Percentiles rank a stretch among this genome's conserved stretches.
phyloP scores from a whole-genome alignment of 1,139 yeast species.

The Suhomyces taliae region DNA sequence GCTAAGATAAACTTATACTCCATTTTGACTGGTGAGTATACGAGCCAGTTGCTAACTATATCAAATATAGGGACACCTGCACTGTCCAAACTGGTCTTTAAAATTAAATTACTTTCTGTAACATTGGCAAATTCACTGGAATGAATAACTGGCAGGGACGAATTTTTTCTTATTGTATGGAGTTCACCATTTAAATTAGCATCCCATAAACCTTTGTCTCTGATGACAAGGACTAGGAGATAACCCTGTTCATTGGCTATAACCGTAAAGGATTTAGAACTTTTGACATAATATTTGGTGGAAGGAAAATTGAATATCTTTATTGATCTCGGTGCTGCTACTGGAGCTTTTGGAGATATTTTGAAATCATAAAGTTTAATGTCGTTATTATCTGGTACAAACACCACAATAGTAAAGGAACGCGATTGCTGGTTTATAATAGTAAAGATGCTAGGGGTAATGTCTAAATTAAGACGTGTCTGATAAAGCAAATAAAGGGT shows the following conservation, averaged over 20 bases:
- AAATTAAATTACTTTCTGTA: constrained; percentile 22
- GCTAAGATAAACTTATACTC: constrained; percentile 36
- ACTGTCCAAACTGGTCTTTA: constrained; percentile 34
- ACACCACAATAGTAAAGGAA: background rate
- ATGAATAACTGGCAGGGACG: constrained; percentile 25
- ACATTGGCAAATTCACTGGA: constrained; percentile 13
- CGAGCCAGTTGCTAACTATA: constrained; percentile 51
- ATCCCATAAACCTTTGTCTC: constrained; percentile 13
- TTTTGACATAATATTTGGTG: constrained; percentile 19
- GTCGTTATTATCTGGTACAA: background rate
- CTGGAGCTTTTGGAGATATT: background rate
- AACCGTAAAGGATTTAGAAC: constrained; percentile 22
- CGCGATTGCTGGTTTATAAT: background rate
- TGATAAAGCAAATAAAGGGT: constrained; percentile 31
- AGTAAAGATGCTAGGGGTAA: background rate
- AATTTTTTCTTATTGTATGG: constrained; percentile 23
- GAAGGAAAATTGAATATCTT: background rate
- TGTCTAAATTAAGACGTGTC: background rate
- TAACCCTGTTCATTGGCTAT: constrained; percentile 28
- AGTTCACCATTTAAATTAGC: constrained; percentile 22
- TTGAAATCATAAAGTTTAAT: background rate
- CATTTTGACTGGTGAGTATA: constrained; percentile 43
- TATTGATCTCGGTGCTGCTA: background rate
- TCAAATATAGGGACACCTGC: constrained; percentile 50
- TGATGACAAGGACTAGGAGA: constrained; percentile 19